Evolutionary conservation across 176 grass and related monocot genomes (phyloP).

Genomic region (Urochloa ruziziensis): DNA sequence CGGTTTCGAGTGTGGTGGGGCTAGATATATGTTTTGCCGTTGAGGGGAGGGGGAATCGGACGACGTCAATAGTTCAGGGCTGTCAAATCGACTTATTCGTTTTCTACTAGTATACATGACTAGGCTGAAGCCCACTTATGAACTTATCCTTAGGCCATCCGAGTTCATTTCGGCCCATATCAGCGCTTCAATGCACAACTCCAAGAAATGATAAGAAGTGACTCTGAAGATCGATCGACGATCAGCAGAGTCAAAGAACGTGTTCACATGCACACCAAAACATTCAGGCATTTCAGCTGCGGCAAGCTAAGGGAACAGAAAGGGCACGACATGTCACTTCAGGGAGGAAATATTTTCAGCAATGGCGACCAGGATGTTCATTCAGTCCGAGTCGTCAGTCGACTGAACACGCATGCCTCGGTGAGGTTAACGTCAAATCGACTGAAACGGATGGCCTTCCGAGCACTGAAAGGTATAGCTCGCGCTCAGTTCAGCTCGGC

Average conservation of each 20-base stretch:
- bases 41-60: no score
- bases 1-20: no score
- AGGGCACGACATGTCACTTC: slow-evolving; percentile 19
- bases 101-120: no score
- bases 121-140: no score
- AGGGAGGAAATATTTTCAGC: slow-evolving; percentile 18
- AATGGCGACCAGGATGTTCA: neutral
- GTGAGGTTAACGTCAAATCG: slow-evolving; percentile 5
- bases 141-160: no score
- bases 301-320: slow-evolving; percentile 20
- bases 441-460: slow-evolving; percentile 10
- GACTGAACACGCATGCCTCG: neutral
- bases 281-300: neutral
- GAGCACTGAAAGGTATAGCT: slow-evolving; percentile 16
- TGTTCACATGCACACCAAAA: neutral
- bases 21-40: no score
- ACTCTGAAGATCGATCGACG: neutral
- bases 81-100: no score
- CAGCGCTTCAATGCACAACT: no score
- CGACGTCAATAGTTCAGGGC: no score
- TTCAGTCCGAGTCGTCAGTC: neutral
- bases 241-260: slow-evolving; percentile 19
- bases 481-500: no score
- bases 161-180: no score
- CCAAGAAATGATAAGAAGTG: neutral